Conservation (phyloP, 345 rosid species). For the Acer campestre region DNA sequence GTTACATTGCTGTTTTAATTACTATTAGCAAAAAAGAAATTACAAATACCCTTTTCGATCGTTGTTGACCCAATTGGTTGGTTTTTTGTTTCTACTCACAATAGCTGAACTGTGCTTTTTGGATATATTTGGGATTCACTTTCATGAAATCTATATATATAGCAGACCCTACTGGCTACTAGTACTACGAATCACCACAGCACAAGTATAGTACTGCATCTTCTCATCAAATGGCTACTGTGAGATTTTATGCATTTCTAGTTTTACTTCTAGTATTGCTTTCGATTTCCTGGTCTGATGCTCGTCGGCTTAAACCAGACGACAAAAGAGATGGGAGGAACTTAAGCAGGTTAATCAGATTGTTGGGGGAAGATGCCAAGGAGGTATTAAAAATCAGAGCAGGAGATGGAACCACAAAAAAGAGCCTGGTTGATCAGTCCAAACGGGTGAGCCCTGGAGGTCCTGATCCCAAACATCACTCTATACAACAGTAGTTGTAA, state of each 20-base stretch:
- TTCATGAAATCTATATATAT: conserved; percentile 15
- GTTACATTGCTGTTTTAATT: neutral
- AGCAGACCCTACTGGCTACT: neutral
- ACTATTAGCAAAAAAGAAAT: neutral
- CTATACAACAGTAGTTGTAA: too few relatives aligned
- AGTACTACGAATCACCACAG: neutral
- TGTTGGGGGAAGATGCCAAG: conserved; percentile 14
- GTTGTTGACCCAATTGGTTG: neutral
- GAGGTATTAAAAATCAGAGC: neutral
- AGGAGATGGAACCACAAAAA: too few relatives aligned
- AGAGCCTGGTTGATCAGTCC: too few relatives aligned
- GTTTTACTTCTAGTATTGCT: conserved; percentile 15
- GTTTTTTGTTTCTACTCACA: neutral
- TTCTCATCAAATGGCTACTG: conserved; percentile 9
- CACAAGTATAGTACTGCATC: neutral
- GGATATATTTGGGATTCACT: neutral
- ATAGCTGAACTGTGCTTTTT: too few relatives aligned
- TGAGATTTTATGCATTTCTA: conserved; percentile 13
- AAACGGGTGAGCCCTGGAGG: too few relatives aligned
- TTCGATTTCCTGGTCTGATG: conserved; percentile 11
- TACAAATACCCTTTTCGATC: neutral
- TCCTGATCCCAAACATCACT: too few relatives aligned
- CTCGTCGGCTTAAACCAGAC: conserved; percentile 23
- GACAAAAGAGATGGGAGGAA: conserved; percentile 6
- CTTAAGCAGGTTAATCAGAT: conserved; percentile 28